Percentiles rank a stretch among this genome's conserved stretches.
phyloP scores from a whole-genome alignment of 2,329 filamentous ascomycete genomes.

The Rosellinia necatrix region DNA sequence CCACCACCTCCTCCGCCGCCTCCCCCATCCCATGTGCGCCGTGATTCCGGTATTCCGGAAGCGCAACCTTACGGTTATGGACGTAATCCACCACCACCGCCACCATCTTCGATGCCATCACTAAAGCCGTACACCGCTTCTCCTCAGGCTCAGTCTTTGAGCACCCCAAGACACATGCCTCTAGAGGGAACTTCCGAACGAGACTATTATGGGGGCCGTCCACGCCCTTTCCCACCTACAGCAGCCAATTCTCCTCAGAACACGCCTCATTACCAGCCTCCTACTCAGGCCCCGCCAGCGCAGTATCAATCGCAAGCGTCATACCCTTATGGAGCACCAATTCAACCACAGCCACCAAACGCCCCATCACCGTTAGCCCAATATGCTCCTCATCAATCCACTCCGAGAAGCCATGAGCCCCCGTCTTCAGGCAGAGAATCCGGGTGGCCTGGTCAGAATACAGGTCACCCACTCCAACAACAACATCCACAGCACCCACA shows the following conservation, averaged over 20 bases:
- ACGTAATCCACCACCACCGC: slow-evolving; percentile 44
- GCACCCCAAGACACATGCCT: slow-evolving; percentile 51
- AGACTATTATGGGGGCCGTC: slow-evolving; percentile 54
- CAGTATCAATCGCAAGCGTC: slow-evolving; percentile 51
- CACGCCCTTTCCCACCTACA: slow-evolving; percentile 42
- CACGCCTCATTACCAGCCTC: slow-evolving; percentile 51
- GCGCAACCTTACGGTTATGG: slow-evolving; percentile 52
- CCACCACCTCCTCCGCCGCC: slow-evolving; percentile 48
- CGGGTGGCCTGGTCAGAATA: slow-evolving; percentile 42
- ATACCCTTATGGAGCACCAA: slow-evolving; percentile 50
- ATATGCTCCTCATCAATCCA: slow-evolving; percentile 55
- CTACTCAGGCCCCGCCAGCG: slow-evolving; percentile 44
- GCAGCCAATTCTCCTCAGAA: slow-evolving; percentile 54
- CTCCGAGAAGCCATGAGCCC: slow-evolving; percentile 51
- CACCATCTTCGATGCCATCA: slow-evolving; percentile 56
- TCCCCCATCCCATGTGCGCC: slow-evolving; percentile 50
- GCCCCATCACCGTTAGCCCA: slow-evolving; percentile 60
- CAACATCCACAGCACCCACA: slow-evolving; percentile 41
- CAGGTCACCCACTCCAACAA: slow-evolving; percentile 40
- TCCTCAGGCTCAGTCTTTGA: slow-evolving; percentile 54
- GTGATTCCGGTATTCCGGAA: slow-evolving; percentile 49
- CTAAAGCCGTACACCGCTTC: slow-evolving; percentile 60
- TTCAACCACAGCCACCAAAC: slow-evolving; percentile 48
- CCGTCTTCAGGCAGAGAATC: slow-evolving; percentile 42
- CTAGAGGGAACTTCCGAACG: slow-evolving; percentile 45